phyloP scores from a whole-genome alignment of 2,329 filamentous ascomycete species.

The Orbilia oligospora region DNA sequence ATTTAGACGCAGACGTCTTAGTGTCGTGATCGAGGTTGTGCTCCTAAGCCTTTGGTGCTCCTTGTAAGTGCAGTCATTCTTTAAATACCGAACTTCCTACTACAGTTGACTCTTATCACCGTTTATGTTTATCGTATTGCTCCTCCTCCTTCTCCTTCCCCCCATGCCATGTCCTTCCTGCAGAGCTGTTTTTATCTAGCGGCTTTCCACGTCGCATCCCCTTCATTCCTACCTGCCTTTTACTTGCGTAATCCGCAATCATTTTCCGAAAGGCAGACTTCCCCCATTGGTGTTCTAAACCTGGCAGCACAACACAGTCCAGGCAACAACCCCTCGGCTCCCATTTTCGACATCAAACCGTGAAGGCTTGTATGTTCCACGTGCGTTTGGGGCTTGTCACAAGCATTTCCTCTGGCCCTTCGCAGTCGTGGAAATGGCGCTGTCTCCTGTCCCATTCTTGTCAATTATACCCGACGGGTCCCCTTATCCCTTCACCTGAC shows the following conservation, averaged over 20 bases:
- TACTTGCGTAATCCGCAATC: slow-evolving; percentile 13
- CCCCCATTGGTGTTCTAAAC: slow-evolving; percentile 40
- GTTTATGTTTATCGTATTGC: not conserved
- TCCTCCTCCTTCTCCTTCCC: not conserved
- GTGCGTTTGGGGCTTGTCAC: slow-evolving; percentile 54
- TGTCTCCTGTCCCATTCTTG: slow-evolving; percentile 14
- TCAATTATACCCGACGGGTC: slow-evolving; percentile 3
- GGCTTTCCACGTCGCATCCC: slow-evolving; percentile 3
- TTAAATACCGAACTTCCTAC: slow-evolving; percentile 1
- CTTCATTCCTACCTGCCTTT: slow-evolving; percentile 39
- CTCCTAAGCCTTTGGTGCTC: slow-evolving; percentile 57
- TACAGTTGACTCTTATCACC: slow-evolving; percentile 22
- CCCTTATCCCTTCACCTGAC: slow-evolving; percentile 33
- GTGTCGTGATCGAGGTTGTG: slow-evolving; percentile 57
- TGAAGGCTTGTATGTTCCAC: slow-evolving; percentile 43
- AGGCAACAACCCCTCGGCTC: slow-evolving; percentile 48
- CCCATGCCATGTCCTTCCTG: not conserved
- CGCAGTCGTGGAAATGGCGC: slow-evolving; percentile 23
- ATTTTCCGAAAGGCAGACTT: slow-evolving; percentile 18
- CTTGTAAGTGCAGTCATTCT: slow-evolving; percentile 51
- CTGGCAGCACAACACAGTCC: slow-evolving; percentile 41
- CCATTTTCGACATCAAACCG: slow-evolving; percentile 31
- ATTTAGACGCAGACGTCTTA: slow-evolving; percentile 51
- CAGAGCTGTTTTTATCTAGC: slow-evolving; percentile 17
- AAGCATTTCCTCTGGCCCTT: slow-evolving; percentile 26